Evolutionary conservation across 2,329 filamentous ascomycete species (phyloP).

Genomic region (Polytolypa hystricis): DNA sequence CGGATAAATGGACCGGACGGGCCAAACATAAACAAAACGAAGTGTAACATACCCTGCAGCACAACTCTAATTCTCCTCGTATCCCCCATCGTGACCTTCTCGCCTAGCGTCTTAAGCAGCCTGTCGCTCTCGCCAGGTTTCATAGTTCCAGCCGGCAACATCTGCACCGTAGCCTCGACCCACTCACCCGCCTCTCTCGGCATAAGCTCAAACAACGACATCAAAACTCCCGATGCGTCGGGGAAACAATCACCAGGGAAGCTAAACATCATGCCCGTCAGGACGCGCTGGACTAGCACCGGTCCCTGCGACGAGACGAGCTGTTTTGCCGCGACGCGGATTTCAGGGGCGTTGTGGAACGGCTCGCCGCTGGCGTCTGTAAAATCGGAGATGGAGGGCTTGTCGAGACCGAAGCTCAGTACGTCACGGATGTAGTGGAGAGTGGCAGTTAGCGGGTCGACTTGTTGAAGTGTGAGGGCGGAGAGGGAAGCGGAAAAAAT

Average conservation of each 20-base stretch:
- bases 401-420: conserved; percentile 73
- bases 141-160: conserved; percentile 74
- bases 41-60: conserved; percentile 49
- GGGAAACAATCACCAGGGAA: conserved; percentile 94
- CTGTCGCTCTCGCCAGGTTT: conserved; percentile 69
- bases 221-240: conserved; percentile 83
- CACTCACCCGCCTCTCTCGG: conserved; percentile 69
- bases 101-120: conserved; percentile 67
- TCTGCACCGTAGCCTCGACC: conserved; percentile 71
- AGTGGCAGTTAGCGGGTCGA: conserved; percentile 80
- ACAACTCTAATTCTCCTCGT: conserved; percentile 72
- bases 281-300: conserved; percentile 70
- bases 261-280: conserved; percentile 98
- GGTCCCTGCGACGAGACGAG: conserved; percentile 63
- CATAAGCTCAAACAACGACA: conserved; percentile 78
- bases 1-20: not conserved
- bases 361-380: conserved; percentile 50
- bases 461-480: conserved; percentile 77
- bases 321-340: conserved; percentile 61
- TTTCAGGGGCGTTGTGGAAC: conserved; percentile 54
- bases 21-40: not conserved
- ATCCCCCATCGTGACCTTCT: conserved; percentile 58
- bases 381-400: conserved; percentile 46
- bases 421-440: conserved; percentile 89
- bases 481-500: conserved; percentile 83